Evolutionary conservation across 2,329 filamentous ascomycete species (phyloP).

Genomic region (Intubia oerlemansii): DNA sequence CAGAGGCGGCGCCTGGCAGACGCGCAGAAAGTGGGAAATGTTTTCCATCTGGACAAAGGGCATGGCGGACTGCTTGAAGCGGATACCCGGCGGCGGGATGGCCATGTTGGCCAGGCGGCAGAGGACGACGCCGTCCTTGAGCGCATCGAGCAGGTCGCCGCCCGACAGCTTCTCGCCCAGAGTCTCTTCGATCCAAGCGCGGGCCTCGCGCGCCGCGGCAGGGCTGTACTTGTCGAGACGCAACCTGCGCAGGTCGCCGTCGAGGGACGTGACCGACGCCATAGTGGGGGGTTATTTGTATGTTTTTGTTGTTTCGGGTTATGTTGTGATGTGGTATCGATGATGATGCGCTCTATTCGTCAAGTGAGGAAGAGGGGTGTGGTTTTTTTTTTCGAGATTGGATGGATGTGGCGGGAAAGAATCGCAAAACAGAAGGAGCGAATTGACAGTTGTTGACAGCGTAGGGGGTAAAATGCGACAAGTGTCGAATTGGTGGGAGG

Average conservation of each 20-base stretch:
- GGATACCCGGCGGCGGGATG: slow-evolving; percentile 55
- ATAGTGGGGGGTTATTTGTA: too few relatives aligned
- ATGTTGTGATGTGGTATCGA: not conserved
- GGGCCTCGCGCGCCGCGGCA: slow-evolving; percentile 66
- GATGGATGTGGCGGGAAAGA: too few relatives aligned
- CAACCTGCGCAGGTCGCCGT: slow-evolving; percentile 86
- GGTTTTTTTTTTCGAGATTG: too few relatives aligned
- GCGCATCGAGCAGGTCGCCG: slow-evolving; percentile 59
- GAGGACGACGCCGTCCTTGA: slow-evolving; percentile 80
- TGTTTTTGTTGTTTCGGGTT: not conserved
- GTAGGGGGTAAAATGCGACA: too few relatives aligned
- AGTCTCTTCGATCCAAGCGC: slow-evolving; percentile 65
- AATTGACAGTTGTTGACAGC: too few relatives aligned
- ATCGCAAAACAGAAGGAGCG: too few relatives aligned
- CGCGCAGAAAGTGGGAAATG: slow-evolving; percentile 83
- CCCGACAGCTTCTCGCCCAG: slow-evolving; percentile 52
- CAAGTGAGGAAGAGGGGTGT: too few relatives aligned
- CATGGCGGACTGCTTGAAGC: slow-evolving; percentile 83
- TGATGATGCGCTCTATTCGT: too few relatives aligned
- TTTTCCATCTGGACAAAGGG: slow-evolving; percentile 99
- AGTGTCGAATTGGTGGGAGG: too few relatives aligned
- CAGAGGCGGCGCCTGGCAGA: slow-evolving; percentile 67
- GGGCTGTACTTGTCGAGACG: slow-evolving; percentile 88
- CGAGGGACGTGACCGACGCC: slow-evolving; percentile 77
- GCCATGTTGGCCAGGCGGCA: slow-evolving; percentile 82